A percentile compares a stretch with the other conserved stretches of the same genome.
phyloP scores from a whole-genome alignment of 75 land plant species.

The Chamaecyparis obtusa region DNA sequence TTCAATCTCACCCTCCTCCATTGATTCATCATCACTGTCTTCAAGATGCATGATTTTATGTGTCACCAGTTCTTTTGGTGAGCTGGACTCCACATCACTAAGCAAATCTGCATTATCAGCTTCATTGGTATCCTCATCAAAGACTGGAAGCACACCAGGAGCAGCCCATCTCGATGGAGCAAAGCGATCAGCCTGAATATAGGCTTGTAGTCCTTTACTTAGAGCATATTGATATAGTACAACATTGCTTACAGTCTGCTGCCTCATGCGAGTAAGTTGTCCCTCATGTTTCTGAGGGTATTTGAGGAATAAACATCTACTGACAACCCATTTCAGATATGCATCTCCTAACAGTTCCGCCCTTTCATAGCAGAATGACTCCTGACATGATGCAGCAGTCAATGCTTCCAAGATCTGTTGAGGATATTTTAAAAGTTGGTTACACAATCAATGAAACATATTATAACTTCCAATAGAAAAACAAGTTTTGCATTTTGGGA shows the following conservation, averaged over 20 bases:
- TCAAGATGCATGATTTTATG: slow-evolving; percentile 18
- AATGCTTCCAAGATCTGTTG: slow-evolving; percentile 94
- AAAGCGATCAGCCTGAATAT: slow-evolving; percentile 99
- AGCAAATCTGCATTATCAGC: slow-evolving; percentile 15
- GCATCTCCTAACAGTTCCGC: slow-evolving; percentile 99
- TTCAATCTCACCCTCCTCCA: slow-evolving; percentile 97
- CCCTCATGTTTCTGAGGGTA: slow-evolving; percentile 98
- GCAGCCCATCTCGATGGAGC: slow-evolving; percentile 99
- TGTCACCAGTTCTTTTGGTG: slow-evolving; percentile 10
- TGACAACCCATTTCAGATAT: slow-evolving; percentile 98
- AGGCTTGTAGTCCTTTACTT: slow-evolving; percentile 82
- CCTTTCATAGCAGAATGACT: slow-evolving; percentile 97
- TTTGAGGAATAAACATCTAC: slow-evolving; percentile 86
- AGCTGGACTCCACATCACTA: slow-evolving; percentile 13
- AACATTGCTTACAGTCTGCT: slow-evolving; percentile 96
- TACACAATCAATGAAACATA: slow-evolving; percentile 3
- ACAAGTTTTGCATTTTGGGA: neutral
- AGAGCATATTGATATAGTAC: slow-evolving; percentile 92
- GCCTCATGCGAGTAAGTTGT: slow-evolving; percentile 97
- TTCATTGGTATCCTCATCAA: slow-evolving; percentile 93
- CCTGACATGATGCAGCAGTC: slow-evolving; percentile 99
- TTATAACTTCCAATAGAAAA: neutral
- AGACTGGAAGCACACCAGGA: slow-evolving; percentile 98
- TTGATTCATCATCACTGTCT: slow-evolving; percentile 44
- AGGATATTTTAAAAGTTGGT: slow-evolving; percentile 1